Percentiles rank a stretch among this genome's conserved stretches.
These are phyloP conservation scores for Cyclotella distinguenda DNA, from an alignment of 108 stramenopile species.

Conservation along the genomic window DNA sequence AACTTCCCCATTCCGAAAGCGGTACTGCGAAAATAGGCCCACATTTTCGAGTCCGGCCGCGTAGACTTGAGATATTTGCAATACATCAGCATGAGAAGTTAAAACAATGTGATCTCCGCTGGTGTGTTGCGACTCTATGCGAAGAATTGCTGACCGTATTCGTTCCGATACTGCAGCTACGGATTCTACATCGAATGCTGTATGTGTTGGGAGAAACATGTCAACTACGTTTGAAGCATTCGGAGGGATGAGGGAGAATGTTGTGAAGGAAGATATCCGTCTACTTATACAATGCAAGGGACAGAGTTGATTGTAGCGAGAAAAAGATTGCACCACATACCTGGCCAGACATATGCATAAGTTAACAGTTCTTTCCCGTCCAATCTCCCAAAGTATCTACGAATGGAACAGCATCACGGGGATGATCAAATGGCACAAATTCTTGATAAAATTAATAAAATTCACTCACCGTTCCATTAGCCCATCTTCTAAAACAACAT, in stretches of 20 bases:
- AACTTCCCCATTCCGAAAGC: conserved; percentile 85
- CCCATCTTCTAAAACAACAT: conserved; percentile 56
- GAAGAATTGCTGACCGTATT: conserved; percentile 54
- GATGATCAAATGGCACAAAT: background rate
- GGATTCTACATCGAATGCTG: conserved; percentile 76
- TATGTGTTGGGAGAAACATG: conserved; percentile 66
- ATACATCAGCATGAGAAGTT: conserved; percentile 81
- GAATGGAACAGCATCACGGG: background rate
- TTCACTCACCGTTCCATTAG: conserved; percentile 68
- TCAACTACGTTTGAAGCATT: conserved; percentile 58
- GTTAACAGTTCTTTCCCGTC: conserved; percentile 69
- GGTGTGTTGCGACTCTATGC: conserved; percentile 46
- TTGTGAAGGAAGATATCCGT: too few relatives aligned
- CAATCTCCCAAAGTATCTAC: conserved; percentile 67
- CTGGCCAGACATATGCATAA: conserved; percentile 79
- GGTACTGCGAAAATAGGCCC: conserved; percentile 75
- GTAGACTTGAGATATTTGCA: conserved; percentile 84
- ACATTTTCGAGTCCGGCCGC: conserved; percentile 68
- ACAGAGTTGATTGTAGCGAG: too few relatives aligned
- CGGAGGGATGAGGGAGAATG: too few relatives aligned
- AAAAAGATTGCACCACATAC: conserved; percentile 14
- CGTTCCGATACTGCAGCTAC: conserved; percentile 82
- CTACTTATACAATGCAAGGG: too few relatives aligned
- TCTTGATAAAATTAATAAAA: background rate
- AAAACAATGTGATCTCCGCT: conserved; percentile 59